These are phyloP conservation scores for Solanum paucissectum DNA, from an alignment of 257 asterid species.

Conservation along the genomic window DNA sequence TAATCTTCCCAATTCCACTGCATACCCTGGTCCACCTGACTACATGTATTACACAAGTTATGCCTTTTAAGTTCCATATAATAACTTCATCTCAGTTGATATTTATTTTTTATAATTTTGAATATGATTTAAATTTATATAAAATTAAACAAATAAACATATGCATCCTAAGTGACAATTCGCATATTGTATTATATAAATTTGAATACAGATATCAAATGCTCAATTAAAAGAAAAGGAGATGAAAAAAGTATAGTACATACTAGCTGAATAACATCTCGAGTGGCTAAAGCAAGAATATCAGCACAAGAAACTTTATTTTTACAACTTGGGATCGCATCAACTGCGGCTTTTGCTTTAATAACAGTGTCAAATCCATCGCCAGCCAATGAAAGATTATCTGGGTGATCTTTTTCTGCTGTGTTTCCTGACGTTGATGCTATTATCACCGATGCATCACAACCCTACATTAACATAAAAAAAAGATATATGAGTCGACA, in stretches of 20 bases:
- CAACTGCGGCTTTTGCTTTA: slow-evolving; percentile 78
- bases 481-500: neutral
- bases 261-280: slow-evolving; percentile 66
- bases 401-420: slow-evolving; percentile 78
- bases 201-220: no score
- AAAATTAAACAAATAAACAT: accelerated
- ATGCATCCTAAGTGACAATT: no score
- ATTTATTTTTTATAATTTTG: no score
- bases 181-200: no score
- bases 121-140: no score
- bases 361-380: slow-evolving; percentile 83
- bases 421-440: slow-evolving; percentile 46
- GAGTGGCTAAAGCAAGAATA: slow-evolving; percentile 70
- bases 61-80: neutral
- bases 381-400: slow-evolving; percentile 78
- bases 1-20: slow-evolving; percentile 70
- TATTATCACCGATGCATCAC: slow-evolving; percentile 64
- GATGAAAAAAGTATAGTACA: neutral
- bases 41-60: neutral
- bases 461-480: slow-evolving; percentile 30
- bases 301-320: slow-evolving; percentile 85
- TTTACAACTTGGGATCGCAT: slow-evolving; percentile 38
- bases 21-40: slow-evolving; percentile 77
- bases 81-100: no score
- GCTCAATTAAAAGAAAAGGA: no score